Evolutionary conservation across 257 asterid genomes (phyloP).

Genomic region (Solanum lycopersicoides): DNA sequence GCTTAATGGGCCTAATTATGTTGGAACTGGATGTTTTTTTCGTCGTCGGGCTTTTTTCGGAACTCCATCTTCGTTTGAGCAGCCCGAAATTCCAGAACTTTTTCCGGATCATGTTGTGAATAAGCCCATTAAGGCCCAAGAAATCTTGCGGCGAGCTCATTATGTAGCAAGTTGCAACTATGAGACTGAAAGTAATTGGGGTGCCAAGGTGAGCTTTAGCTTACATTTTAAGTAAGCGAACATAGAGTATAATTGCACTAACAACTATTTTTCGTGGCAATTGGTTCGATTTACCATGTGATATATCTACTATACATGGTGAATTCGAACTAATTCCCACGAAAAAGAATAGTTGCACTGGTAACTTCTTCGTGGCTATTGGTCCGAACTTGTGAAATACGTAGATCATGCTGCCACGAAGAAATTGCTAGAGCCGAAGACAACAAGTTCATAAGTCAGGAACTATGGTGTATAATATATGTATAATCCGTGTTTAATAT

Average conservation of each 20-base stretch:
- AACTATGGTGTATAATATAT: neutral
- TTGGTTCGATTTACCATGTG: neutral
- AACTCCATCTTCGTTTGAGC: slow-evolving; percentile 20
- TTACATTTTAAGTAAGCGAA: neutral
- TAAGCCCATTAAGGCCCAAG: slow-evolving; percentile 19
- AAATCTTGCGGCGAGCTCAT: slow-evolving; percentile 29
- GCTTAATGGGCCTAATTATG: slow-evolving; percentile 44
- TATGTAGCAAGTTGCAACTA: slow-evolving; percentile 46
- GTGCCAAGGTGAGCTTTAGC: slow-evolving; percentile 36
- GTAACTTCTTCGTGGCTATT: neutral
- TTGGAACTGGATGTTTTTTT: slow-evolving; percentile 73
- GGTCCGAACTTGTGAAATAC: neutral
- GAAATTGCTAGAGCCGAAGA: neutral
- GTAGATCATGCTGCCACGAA: neutral
- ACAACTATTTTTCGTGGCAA: neutral
- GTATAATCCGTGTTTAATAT: neutral
- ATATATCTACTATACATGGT: neutral
- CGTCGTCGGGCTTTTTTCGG: slow-evolving; percentile 54
- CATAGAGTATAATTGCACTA: neutral
- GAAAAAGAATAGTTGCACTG: neutral
- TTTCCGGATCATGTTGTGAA: slow-evolving; percentile 23
- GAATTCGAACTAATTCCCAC: neutral
- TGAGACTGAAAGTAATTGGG: slow-evolving; percentile 52
- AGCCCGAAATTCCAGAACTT: slow-evolving; percentile 37
- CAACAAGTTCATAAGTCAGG: neutral